Percentiles rank a stretch among this genome's conserved stretches.
phyloP scores from a whole-genome alignment of 225 moss, liverwort and hornwort species.

The Bryum argenteum region DNA sequence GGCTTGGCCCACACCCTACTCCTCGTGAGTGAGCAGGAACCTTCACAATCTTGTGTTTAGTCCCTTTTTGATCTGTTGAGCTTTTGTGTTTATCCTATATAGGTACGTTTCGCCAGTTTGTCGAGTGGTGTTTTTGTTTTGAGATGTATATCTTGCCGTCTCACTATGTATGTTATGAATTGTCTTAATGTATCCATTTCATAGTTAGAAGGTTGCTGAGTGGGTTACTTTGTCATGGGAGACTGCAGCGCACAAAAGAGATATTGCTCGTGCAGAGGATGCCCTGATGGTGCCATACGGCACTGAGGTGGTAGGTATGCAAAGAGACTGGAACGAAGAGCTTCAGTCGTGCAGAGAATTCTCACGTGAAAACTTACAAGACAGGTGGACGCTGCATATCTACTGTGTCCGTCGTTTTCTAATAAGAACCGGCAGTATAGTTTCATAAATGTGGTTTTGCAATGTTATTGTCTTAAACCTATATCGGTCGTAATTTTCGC shows the following conservation, averaged over 20 bases:
- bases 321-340: constrained; percentile 91
- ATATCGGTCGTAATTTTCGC: background rate
- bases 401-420: background rate
- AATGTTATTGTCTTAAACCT: constrained; percentile 3
- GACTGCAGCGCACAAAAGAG: constrained; percentile 66
- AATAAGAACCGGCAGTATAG: too few species aligned
- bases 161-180: background rate
- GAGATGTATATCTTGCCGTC: too few species aligned
- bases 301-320: constrained; percentile 88
- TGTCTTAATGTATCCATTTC: background rate
- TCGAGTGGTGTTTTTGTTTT: too few species aligned
- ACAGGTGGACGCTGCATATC: constrained; percentile 48
- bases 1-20: constrained; percentile 77
- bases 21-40: constrained; percentile 53
- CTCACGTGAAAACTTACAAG: constrained; percentile 74
- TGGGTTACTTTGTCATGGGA: constrained; percentile 6
- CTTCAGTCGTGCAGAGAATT: constrained; percentile 87
- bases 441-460: background rate
- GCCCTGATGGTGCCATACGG: constrained; percentile 85
- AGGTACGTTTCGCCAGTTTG: background rate
- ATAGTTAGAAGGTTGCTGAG: constrained; percentile 15
- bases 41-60: constrained; percentile 1
- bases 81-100: background rate
- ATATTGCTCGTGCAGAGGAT: constrained; percentile 86
- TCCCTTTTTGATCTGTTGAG: background rate